Percentiles rank a stretch among this genome's conserved stretches.
Conservation (phyloP, 1,284 basidiomycete species). For the Cryptococcus jaspeensis region DNA sequence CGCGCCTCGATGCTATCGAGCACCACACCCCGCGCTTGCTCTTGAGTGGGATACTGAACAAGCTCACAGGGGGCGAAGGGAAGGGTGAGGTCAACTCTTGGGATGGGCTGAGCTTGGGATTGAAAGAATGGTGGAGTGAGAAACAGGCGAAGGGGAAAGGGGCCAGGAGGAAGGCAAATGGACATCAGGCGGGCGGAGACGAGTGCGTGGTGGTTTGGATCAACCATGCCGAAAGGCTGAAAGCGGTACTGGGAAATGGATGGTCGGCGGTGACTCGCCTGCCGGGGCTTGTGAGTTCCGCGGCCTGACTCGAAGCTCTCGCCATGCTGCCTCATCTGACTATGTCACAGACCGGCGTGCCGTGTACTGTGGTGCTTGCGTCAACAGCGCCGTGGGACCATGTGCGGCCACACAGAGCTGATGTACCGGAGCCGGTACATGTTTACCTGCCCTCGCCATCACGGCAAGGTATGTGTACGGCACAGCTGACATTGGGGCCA, state of each 20-base stretch:
- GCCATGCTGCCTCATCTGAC: neutral
- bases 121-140: slow-evolving; percentile 51
- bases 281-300: slow-evolving; percentile 65
- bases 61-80: neutral
- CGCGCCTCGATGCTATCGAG: slow-evolving; percentile 62
- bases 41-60: slow-evolving; percentile 59
- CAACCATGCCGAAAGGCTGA: slow-evolving; percentile 68
- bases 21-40: slow-evolving; percentile 66
- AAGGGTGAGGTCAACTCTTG: slow-evolving; percentile 58
- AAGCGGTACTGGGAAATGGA: slow-evolving; percentile 62
- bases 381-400: slow-evolving; percentile 73
- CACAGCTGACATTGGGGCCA: neutral
- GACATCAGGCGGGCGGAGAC: slow-evolving; percentile 27
- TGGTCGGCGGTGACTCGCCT: slow-evolving; percentile 70
- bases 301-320: neutral
- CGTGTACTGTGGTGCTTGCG: slow-evolving; percentile 63
- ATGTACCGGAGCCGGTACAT: slow-evolving; percentile 72
- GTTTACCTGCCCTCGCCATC: slow-evolving; percentile 61
- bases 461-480: slow-evolving; percentile 60
- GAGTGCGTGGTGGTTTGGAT: slow-evolving; percentile 61
- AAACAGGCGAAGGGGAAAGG: slow-evolving; percentile 16
- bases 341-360: slow-evolving; percentile 46
- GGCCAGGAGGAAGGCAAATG: slow-evolving; percentile 14
- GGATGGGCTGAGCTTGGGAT: slow-evolving; percentile 66
- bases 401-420: slow-evolving; percentile 66